Evolutionary conservation across 2,329 filamentous ascomycete species (phyloP).

Genomic region (Cladophialophora carrionii): DNA sequence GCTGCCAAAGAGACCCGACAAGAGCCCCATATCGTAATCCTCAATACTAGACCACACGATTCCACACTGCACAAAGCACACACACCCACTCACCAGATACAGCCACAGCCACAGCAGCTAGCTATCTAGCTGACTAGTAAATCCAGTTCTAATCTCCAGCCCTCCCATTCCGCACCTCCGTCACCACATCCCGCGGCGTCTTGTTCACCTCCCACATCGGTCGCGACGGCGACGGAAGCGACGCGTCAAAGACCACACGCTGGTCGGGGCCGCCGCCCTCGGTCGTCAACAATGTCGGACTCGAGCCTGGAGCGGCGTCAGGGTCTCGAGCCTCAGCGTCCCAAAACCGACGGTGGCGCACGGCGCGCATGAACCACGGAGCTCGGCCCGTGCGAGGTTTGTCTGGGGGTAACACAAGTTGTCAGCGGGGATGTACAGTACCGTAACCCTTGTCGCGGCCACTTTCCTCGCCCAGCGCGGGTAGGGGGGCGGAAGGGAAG

Average conservation of each 20-base stretch:
- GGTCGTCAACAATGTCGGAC: too few species aligned
- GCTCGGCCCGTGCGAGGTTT: constrained; percentile 39
- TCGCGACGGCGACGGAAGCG: too few species aligned
- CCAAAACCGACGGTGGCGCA: neutral
- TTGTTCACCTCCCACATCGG: neutral
- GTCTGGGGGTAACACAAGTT: neutral
- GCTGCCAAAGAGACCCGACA: neutral
- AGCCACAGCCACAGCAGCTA: neutral
- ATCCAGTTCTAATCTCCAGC: neutral
- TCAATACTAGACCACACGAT: neutral
- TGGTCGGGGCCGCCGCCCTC: neutral
- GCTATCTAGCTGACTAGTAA: neutral
- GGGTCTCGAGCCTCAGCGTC: neutral
- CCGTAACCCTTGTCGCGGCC: too few species aligned
- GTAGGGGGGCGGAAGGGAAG: neutral
- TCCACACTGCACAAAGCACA: neutral
- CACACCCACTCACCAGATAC: neutral
- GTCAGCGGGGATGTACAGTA: neutral
- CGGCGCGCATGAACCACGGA: neutral
- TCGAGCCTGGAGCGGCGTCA: neutral
- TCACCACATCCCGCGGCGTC: neutral
- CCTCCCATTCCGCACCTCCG: neutral
- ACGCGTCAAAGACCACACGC: neutral
- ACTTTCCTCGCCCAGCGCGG: too few species aligned
- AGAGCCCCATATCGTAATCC: neutral